Base-by-base conservation (phyloP, 257 asterid genomes). In the Ballota nigra region DNA sequence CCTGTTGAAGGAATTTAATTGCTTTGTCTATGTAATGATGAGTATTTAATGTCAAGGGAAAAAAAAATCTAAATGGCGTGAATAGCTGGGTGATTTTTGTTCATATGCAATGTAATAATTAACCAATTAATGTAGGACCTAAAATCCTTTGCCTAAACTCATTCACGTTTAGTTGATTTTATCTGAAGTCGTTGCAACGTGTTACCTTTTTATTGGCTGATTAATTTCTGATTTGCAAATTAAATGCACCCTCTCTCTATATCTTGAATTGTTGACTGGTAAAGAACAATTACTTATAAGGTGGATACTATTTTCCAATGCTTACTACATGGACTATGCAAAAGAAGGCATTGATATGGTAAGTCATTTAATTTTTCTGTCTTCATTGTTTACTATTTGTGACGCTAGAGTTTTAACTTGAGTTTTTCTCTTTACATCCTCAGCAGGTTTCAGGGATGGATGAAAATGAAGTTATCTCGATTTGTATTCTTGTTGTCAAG, bases 401-500 rank as follows among this genome's bases (percentile, higher is more conserved):
- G 22, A 52, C 23, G 29, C 40, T 70, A 33, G 13, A 60, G 11
- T 13, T 36, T 60, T n/a, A 18, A 41, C 15, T 65, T 53, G 45
- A 63, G 45, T 47, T 29, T 65, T 28, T 43, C 38, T 43, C 63
- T 71, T 23, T 26, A 28, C 31, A 64, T 61, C 49, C 34, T 70
- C 26, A 3, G 23, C 63, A 72, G 63, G 63, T 36, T n/a, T 16
- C 67, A 55, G 71, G 34, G 71, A 81, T 76, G 86, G 80, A 71
- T 41, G 66, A 23, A 23, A 58, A 57, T 41, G 72, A 72, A 74
- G 70, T 31, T 63, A 24, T 65, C 70, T 71, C 83, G 26, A 75
- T 81, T 15, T 88, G 94, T 66, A 51, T 92, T 68, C 76, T 88
- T 49, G 75, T 85, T 45, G 82, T 75, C 74, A 78, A 76, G 49